phyloP scores from a whole-genome alignment of 106 monocot species.

The Vanilla planifolia region DNA sequence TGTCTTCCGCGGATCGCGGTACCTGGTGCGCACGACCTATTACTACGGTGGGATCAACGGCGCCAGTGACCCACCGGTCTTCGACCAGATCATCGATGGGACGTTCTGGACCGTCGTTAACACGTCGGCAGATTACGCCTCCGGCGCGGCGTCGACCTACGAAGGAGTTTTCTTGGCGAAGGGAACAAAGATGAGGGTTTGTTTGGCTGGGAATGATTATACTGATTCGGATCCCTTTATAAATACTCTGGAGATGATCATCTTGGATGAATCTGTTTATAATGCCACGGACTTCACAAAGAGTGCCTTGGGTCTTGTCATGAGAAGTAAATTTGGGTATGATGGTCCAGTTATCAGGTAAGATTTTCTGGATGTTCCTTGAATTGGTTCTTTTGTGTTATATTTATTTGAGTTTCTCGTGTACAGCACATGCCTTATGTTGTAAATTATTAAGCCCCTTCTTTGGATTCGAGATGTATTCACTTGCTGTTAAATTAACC shows the following conservation, averaged over 20 bases:
- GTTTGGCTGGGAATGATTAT: slow-evolving; percentile 56
- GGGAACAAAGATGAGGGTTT: slow-evolving; percentile 48
- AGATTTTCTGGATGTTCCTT: not conserved
- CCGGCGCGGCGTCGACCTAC: slow-evolving; percentile 50
- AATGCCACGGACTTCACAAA: slow-evolving; percentile 54
- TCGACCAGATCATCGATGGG: slow-evolving; percentile 78
- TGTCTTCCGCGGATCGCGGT: slow-evolving; percentile 29
- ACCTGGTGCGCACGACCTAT: slow-evolving; percentile 83
- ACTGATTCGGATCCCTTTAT: slow-evolving; percentile 71
- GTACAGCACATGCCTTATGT: too few species aligned
- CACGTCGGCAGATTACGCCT: slow-evolving; percentile 50
- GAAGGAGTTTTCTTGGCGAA: slow-evolving; percentile 61
- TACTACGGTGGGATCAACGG: slow-evolving; percentile 44
- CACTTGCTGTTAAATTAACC: too few species aligned
- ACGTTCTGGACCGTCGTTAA: slow-evolving; percentile 75
- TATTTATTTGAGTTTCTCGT: too few species aligned
- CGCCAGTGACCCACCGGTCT: slow-evolving; percentile 49
- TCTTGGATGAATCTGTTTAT: slow-evolving; percentile 53
- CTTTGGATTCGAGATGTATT: too few species aligned
- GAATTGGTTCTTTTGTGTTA: not conserved
- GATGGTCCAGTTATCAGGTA: slow-evolving; percentile 46
- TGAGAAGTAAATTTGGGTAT: slow-evolving; percentile 58
- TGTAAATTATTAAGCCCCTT: too few species aligned
- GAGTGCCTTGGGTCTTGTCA: slow-evolving; percentile 62
- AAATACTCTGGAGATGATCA: slow-evolving; percentile 54